These are phyloP conservation scores for Globisporangium middletonii DNA, from an alignment of 352 stramenopile species.

Conservation along the genomic window DNA sequence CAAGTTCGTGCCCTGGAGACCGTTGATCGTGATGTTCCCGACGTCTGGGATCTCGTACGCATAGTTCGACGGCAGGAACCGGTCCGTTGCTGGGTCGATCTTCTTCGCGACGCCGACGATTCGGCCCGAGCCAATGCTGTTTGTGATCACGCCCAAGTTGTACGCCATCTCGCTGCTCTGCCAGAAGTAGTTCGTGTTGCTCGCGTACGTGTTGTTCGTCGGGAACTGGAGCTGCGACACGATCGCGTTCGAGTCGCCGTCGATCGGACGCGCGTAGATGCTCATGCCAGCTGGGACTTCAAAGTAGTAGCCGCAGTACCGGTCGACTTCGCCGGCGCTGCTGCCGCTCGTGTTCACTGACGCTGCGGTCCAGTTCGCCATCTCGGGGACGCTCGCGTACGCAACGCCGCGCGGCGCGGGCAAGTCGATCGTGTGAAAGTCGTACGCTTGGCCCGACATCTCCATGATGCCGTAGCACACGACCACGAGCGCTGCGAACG, in stretches of 20 bases:
- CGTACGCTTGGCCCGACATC: slow-evolving; percentile 48
- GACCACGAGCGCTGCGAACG: slow-evolving; percentile 48
- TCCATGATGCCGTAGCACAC: slow-evolving; percentile 69
- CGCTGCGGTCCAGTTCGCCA: slow-evolving; percentile 42
- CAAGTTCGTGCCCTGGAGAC: slow-evolving; percentile 37
- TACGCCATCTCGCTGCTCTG: slow-evolving; percentile 53
- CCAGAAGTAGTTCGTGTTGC: slow-evolving; percentile 63
- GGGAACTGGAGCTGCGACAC: slow-evolving; percentile 45
- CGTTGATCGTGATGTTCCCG: slow-evolving; percentile 43
- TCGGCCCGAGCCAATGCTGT: slow-evolving; percentile 38
- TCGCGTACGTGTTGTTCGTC: slow-evolving; percentile 37
- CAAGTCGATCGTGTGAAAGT: slow-evolving; percentile 47
- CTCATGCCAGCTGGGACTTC: slow-evolving; percentile 37
- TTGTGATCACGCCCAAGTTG: slow-evolving; percentile 58
- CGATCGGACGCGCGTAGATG: slow-evolving; percentile 34
- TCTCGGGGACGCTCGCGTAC: slow-evolving; percentile 11
- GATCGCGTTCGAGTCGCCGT: slow-evolving; percentile 23
- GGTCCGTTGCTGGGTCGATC: slow-evolving; percentile 43
- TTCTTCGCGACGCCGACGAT: slow-evolving; percentile 68
- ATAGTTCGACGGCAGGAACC: slow-evolving; percentile 33
- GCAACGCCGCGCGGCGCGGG: slow-evolving; percentile 17
- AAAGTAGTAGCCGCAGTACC: slow-evolving; percentile 78
- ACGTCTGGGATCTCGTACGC: slow-evolving; percentile 24
- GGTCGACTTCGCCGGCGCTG: slow-evolving; percentile 5
- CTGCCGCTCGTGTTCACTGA: slow-evolving; percentile 4